These are phyloP conservation scores for Colletotrichum costaricense DNA, from an alignment of 2,329 filamentous ascomycete species.

Conservation along the genomic window DNA sequence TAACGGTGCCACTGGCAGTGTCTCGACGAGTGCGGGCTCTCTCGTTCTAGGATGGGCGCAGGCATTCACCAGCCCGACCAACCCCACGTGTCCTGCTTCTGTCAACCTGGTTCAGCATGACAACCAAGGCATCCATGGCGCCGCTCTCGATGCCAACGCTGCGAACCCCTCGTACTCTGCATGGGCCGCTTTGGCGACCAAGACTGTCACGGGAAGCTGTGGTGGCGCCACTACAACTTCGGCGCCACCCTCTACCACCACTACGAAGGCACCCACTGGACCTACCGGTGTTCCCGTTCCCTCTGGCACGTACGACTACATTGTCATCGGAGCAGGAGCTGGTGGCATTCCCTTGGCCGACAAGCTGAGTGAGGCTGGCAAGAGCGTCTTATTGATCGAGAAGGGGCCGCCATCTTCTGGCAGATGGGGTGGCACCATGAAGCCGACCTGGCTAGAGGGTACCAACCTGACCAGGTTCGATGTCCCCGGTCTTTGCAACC, in stretches of 20 bases:
- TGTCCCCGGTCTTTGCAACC: constrained; percentile 76
- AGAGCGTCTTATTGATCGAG: constrained; percentile 73
- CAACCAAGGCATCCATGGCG: constrained; percentile 62
- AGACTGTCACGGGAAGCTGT: constrained; percentile 49
- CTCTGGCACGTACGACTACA: constrained; percentile 66
- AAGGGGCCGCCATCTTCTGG: constrained; percentile 71
- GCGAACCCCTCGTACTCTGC: constrained; percentile 53
- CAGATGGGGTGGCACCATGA: constrained; percentile 72
- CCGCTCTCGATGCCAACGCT: constrained; percentile 47
- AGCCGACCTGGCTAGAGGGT: constrained; percentile 69
- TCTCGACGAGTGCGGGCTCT: constrained; percentile 55
- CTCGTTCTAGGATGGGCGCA: constrained; percentile 69
- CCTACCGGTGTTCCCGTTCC: constrained; percentile 47
- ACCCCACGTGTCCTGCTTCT: constrained; percentile 54
- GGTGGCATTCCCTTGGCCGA: constrained; percentile 71
- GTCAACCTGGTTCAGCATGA: constrained; percentile 65
- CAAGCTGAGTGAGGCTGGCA: constrained; percentile 71
- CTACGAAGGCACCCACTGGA: constrained; percentile 36
- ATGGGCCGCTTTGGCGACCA: constrained; percentile 58
- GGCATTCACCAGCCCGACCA: constrained; percentile 54
- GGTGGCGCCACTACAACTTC: constrained; percentile 44
- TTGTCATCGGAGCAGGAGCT: constrained; percentile 72
- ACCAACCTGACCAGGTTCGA: constrained; percentile 77
- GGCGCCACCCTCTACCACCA: constrained; percentile 34
- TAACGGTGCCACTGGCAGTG: constrained; percentile 54